Conservation (phyloP, 257 asterid species). For the Solanum ossicruentum region DNA sequence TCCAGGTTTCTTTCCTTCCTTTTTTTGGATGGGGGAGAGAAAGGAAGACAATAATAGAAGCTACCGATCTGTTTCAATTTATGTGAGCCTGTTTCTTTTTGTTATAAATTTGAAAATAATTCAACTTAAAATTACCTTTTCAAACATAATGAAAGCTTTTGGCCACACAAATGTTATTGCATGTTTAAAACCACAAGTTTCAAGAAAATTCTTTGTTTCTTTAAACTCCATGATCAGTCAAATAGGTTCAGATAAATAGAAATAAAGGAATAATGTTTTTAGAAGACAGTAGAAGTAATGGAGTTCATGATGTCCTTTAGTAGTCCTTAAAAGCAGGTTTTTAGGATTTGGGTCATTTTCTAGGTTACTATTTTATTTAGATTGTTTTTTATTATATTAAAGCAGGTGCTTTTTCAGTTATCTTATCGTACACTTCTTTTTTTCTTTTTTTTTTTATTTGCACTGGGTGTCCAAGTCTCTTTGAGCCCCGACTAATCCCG, state of each 20-base stretch:
- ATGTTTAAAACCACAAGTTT: neutral
- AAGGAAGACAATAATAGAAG: neutral
- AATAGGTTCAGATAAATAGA: neutral
- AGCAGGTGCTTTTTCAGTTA: neutral
- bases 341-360: neutral
- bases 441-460: too few relatives aligned
- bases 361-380: neutral
- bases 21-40: neutral
- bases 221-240: neutral
- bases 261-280: neutral
- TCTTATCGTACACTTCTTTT: neutral
- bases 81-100: neutral
- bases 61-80: neutral
- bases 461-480: too few relatives aligned
- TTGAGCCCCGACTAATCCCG: too few relatives aligned
- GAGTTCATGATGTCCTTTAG: neutral
- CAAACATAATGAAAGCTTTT: neutral
- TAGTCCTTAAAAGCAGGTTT: neutral
- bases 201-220: neutral
- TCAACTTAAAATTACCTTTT: neutral
- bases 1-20: neutral
- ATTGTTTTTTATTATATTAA: neutral
- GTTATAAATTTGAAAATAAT: neutral
- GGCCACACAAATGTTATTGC: neutral
- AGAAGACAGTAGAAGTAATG: neutral